Evolutionary conservation across 352 stramenopile species (phyloP), one percentile per base, ranked within the genome.

Genomic region (Phytophthora pistaciae): DNA sequence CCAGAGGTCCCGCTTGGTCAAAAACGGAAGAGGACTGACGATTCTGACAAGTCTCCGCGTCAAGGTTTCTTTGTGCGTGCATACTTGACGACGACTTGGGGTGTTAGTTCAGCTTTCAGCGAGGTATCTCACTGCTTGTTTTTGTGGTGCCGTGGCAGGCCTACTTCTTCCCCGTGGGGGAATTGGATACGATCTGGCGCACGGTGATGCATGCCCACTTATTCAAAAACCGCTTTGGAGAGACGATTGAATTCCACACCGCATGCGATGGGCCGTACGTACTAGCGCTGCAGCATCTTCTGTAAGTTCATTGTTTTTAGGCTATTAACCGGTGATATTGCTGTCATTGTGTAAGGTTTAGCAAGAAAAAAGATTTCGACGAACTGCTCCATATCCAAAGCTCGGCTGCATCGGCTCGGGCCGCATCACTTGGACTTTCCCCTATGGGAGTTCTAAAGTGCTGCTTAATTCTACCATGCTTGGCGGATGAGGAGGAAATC

Each of bases 331-430:
- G 38, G 27, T 21, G 46, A 7, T 52, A 13, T 66, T 38, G 18
- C 27, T 63, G 8, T 20, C 53, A 36, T n/a, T 27, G n/a, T 27
- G n/a, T 16, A 62, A 92, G 86, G 8, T 90, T 84, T 60, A 77
- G 79, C 54, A 80, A 75, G 66, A 81, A 75, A 18, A 81, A 75
- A 18, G 84, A 93, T 55, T 95, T 95, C 71, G 87, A 95, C 65
- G 87, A 95, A 55, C 68, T 95, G 48, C 88, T 89, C 74, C 84
- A 95, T 57, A 78, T 91, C n/a, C 80, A 93, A 46, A 84, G 61
- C 23, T 91, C 73, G 50, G 57, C 73, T 5, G 68, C 68, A 48
- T 76, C 77, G 3, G 78, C 78, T 48, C 74, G 81, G 1, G 63
- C 82, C 27, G 57, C 68, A 18, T 78, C 78, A 9, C 29, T 87